Conservation (phyloP, 1,284 basidiomycete genomes). For the Cryptococcus jaspeensis region DNA sequence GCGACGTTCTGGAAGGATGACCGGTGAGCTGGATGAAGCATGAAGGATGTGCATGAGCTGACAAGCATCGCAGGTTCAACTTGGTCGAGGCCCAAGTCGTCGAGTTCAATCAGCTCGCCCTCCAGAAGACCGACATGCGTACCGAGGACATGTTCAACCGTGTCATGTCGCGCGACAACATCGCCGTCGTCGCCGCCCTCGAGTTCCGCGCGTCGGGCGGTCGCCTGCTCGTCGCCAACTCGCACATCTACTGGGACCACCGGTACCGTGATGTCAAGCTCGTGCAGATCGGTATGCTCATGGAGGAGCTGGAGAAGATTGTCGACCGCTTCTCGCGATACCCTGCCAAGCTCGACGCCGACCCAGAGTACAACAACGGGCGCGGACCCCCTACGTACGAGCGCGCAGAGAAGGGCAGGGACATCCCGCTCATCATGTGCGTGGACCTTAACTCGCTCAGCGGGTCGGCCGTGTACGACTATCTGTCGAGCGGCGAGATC, state of each 20-base stretch:
- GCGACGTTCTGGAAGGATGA: constrained; percentile 91
- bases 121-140: constrained; percentile 93
- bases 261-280: constrained; percentile 95
- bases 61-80: constrained; percentile 63
- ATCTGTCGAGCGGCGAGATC: constrained; percentile 70
- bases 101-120: constrained; percentile 91
- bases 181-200: constrained; percentile 82
- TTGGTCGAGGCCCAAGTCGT: constrained; percentile 92
- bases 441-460: constrained; percentile 95
- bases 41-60: too few species aligned
- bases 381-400: constrained; percentile 45
- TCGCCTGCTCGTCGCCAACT: constrained; percentile 84
- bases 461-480: constrained; percentile 88
- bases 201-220: constrained; percentile 85
- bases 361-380: constrained; percentile 34
- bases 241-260: constrained; percentile 93
- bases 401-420: constrained; percentile 50
- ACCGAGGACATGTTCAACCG: constrained; percentile 99
- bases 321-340: constrained; percentile 64
- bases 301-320: constrained; percentile 91
- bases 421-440: constrained; percentile 88
- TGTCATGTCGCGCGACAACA: constrained; percentile 92
- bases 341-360: constrained; percentile 40
- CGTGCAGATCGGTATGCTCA: constrained; percentile 86
- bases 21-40: constrained; percentile 75